A percentile compares a stretch with the other conserved stretches of the same genome.
Evolutionary conservation across 768 basidiomycete genomes (phyloP).

Genomic region (Auricularia heimuer): DNA sequence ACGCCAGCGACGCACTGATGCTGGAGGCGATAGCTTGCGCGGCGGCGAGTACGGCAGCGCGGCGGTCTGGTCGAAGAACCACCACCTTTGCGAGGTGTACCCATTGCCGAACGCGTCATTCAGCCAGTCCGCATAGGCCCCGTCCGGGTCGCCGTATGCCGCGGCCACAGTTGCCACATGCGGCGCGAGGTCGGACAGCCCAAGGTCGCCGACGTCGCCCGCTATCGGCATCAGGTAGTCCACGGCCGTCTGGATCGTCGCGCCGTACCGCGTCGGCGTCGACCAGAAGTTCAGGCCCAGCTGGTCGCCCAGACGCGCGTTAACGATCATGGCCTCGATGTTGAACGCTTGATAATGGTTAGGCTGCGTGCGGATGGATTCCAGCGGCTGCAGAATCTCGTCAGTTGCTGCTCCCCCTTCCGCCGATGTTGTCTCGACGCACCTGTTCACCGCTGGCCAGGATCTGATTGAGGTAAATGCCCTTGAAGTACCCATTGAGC

Average conservation of each 20-base stretch:
- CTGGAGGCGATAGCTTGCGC: constrained; percentile 2
- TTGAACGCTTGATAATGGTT: constrained; percentile 64
- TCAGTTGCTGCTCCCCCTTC: neutral
- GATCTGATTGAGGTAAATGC: constrained; percentile 44
- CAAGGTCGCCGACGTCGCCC: neutral
- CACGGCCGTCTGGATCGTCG: constrained; percentile 47
- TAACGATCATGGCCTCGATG: constrained; percentile 53
- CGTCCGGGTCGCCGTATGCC: constrained; percentile 48
- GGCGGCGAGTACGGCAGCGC: neutral
- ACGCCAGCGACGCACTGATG: constrained; percentile 5
- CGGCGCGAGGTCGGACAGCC: constrained; percentile 38
- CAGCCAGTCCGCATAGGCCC: constrained; percentile 40
- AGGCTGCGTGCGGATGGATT: constrained; percentile 49
- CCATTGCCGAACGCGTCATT: neutral
- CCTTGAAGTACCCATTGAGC: constrained; percentile 41
- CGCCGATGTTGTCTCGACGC: no score
- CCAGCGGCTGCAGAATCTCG: constrained; percentile 37
- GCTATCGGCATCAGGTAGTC: constrained; percentile 37
- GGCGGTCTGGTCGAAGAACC: constrained; percentile 37
- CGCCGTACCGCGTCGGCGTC: constrained; percentile 34
- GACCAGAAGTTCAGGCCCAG: constrained; percentile 41
- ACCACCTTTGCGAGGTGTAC: constrained; percentile 33
- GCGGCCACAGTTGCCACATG: constrained; percentile 47
- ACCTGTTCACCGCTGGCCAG: constrained; percentile 38
- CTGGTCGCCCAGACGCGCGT: constrained; percentile 45